Evolutionary conservation across 495 filamentous ascomycete genomes (phyloP), one percentile per base, ranked within the genome.

Genomic region (Talaromyces ruber): DNA sequence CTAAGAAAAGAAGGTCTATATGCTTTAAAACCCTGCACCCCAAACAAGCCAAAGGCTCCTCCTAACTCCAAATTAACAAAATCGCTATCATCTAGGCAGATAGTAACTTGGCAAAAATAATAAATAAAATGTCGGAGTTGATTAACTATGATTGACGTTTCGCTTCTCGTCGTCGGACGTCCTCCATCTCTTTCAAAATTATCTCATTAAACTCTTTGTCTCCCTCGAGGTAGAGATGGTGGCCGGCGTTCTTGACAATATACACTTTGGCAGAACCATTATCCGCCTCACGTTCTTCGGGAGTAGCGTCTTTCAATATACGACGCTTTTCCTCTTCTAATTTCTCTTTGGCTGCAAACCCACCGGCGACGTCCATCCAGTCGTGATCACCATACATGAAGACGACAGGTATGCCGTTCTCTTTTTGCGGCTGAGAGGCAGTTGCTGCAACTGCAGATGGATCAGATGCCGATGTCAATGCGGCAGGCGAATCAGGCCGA

Each of bases 341-440:
- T 76, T 90, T 94, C 74, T 91, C 81, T 67, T 88, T 83, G 0
- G 93, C 86, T 0, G 90, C 91, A 63, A 83, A 87, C 1, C 94
- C 94, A 16, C 93, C 95, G 0, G 83, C 83, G 12, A 93, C 84
- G 66, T 98, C 95, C 94, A 98, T 98, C 94, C 94, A 98, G 77
- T 98, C 94, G 67, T 92, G 84, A 67, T 96, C 92, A 60, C 94
- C 94, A 68, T 98, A 98, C 87, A 97, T 90, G 67, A 98, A 83
- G 11, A 97, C 83, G 30, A 97, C 79, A 0, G 94, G 94, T 58
- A 92, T 78, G 4, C 93, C 93, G 3, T 81, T 88, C 68, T 96
- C 91, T 7, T 83, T 77, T 50, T 64, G 65, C 55, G 74, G 65
- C 1, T 60, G 60, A 18, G 63, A 50, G n/a, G 64, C 37, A 4